Evolutionary conservation across 768 basidiomycete species (phyloP), one percentile per base, ranked within the genome.

Genomic region (Russula sp.): DNA sequence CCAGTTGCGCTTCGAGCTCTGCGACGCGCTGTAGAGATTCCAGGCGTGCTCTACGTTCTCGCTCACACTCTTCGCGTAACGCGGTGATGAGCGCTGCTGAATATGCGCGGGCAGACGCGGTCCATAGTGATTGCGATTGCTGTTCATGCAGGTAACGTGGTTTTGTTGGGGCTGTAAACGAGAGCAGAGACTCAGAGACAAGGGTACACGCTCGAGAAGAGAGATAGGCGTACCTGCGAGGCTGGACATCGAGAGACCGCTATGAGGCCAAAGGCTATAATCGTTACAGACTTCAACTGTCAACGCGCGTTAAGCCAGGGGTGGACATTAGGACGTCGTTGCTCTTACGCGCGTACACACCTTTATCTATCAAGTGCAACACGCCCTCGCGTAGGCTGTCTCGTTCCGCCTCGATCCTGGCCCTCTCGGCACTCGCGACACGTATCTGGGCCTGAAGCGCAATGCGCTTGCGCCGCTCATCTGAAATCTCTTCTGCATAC

Each of bases 301-400:
- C 34, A 53, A 66, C 46, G n/a, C 14, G 44, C 8, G 18, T n/a
- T 42, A 32, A 38, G 44, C 46, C 14, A 14, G 51, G 49, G 14
- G 46, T 11, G 22, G 10, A n/a, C 20, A n/a, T 46, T 9, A n/a
- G 32, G 26, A 28, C 49, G 34, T 48, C 36, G 22, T 22, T 9
- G 30, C 36, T 32, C 34, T 49, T 34, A 18, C 13, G 46, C 5
- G 32, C 38, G 20, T 28, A 75, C 82, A 46, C 68, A 86, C 86
- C 82, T 83, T 83, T 85, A 72, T 84, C 78, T n/a, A 84, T 78
- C 46, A 87, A 70, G 57, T 79, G 72, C 55, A 77, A 67, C 1
- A 87, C 82, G 7, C 79, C 81, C 49, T 84, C 82, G 66, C 80
- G 76, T 69, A 86, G 69, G 60, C 84, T 81, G 69, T 86, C 82